Conservation (phyloP, 805 yeast genomes). For the Kockiozyma suomiensis region DNA sequence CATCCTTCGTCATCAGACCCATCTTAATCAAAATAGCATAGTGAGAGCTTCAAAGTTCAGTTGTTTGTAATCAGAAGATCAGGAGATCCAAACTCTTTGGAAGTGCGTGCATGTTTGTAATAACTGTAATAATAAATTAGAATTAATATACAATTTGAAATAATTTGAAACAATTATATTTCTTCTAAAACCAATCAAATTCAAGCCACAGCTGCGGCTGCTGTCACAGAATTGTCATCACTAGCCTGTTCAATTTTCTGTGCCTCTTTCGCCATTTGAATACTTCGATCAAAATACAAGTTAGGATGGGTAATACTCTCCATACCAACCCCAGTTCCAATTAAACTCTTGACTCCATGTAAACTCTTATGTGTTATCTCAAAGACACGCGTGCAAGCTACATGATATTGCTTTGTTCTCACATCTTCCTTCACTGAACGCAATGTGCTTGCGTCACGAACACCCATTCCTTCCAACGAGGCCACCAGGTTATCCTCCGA, state of each 20-base stretch:
- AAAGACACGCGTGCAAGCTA: constrained; percentile 88
- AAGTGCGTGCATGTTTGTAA: too few relatives aligned
- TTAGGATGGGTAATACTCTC: constrained; percentile 83
- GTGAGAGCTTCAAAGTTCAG: too few relatives aligned
- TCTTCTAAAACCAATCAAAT: background rate
- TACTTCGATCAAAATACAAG: constrained; percentile 70
- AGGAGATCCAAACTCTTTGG: too few relatives aligned
- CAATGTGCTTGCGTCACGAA: constrained; percentile 58
- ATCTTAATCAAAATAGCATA: too few relatives aligned
- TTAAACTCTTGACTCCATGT: constrained; percentile 32
- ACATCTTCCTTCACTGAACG: constrained; percentile 68
- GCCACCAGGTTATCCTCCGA: constrained; percentile 61
- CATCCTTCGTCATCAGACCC: too few relatives aligned
- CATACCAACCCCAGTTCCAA: constrained; percentile 45
- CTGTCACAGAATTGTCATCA: background rate
- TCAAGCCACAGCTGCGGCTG: background rate
- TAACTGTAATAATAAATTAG: too few relatives aligned
- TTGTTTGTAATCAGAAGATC: too few relatives aligned
- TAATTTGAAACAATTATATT: too few relatives aligned
- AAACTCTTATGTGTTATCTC: constrained; percentile 61
- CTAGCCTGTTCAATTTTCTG: constrained; percentile 6
- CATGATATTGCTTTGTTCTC: constrained; percentile 68
- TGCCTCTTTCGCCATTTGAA: constrained; percentile 18
- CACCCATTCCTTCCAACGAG: constrained; percentile 65
- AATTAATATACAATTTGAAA: too few relatives aligned